Evolutionary conservation across 139 green algal genomes (phyloP).

Genomic region (Choricystis sp.): DNA sequence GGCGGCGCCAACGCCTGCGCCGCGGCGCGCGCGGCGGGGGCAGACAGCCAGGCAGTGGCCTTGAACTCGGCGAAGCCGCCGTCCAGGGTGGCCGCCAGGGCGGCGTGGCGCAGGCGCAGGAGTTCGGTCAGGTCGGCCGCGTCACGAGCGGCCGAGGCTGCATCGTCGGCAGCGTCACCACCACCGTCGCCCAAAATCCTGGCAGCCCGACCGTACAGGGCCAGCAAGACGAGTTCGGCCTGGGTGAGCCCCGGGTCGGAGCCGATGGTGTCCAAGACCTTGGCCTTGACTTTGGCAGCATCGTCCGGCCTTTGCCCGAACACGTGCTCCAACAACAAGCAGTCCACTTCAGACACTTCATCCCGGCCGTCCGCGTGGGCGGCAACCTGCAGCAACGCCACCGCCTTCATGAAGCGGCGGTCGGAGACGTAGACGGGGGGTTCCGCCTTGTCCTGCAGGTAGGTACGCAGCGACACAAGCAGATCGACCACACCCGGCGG

Average conservation of each 20-base stretch:
- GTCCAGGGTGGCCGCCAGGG: slow-evolving; percentile 31
- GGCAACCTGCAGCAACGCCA: slow-evolving; percentile 67
- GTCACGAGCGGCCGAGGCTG: slow-evolving; percentile 29
- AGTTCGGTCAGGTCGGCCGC: slow-evolving; percentile 40
- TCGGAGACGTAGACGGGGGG: slow-evolving; percentile 80
- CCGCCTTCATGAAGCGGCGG: slow-evolving; percentile 75
- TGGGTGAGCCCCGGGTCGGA: slow-evolving; percentile 69
- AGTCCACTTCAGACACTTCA: slow-evolving; percentile 43
- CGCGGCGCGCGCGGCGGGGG: slow-evolving; percentile 36
- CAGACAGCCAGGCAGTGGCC: slow-evolving; percentile 48
- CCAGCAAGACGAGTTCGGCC: slow-evolving; percentile 66
- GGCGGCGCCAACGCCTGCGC: slow-evolving; percentile 54
- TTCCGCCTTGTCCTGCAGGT: slow-evolving; percentile 78
- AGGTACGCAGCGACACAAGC: slow-evolving; percentile 59
- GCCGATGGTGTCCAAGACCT: slow-evolving; percentile 62
- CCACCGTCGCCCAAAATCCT: slow-evolving; percentile 35
- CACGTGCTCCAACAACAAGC: slow-evolving; percentile 50
- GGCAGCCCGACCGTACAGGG: slow-evolving; percentile 64
- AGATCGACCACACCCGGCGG: slow-evolving; percentile 68
- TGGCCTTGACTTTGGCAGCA: slow-evolving; percentile 38
- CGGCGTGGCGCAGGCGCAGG: slow-evolving; percentile 32
- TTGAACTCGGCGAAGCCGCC: slow-evolving; percentile 52
- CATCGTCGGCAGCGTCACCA: slow-evolving; percentile 25
- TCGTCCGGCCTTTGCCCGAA: slow-evolving; percentile 52
- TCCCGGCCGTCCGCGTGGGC: slow-evolving; percentile 42